Evolutionary conservation across 2,329 filamentous ascomycete genomes (phyloP), one percentile per base, ranked within the genome.

Genomic region (Talaromyces sp.): DNA sequence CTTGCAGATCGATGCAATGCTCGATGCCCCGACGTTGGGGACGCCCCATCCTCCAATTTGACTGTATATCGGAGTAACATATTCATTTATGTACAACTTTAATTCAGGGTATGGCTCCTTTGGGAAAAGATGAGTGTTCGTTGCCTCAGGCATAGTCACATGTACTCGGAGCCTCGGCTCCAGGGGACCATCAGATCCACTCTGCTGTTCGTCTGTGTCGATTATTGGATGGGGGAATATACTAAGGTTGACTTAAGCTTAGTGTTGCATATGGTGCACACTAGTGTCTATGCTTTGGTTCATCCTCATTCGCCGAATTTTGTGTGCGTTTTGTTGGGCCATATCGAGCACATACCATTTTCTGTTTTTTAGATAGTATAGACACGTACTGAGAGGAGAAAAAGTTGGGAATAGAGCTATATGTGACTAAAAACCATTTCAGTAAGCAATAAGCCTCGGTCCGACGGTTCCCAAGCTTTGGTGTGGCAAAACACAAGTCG

Each of bases 151-250:
- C 35, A 56, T 8, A 50, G n/a, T 27, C 37, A 22, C 41, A 31
- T 33, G 60, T 17, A 3, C 13, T 56, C 60, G 49, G 22, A 63
- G 19, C 61, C 61, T 57, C 61, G 61, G 61, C 61, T 57, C n/a
- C 17, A 45, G 56, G 15, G 22, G 9, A 22, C 31, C 19, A 15
- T 6, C 19, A 5, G 6, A 35, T 54, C 50, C 50, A 35, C 31
- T 13, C 4, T 31, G 27, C 27, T 6, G 4, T 7, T 31, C 27
- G 8, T 31, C 27, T 31, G 7, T 6, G 4, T 31, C 27, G 27
- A 31, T 31, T 5, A 31, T 31, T 31, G 4, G 27, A 31, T 31
- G 27, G 7, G 3, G 7, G 27, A 31, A 31, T 31, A 6, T 31
- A 31, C 27, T 54, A 35, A 11, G 50, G 27, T 22, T 13, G 5